Base-by-base conservation (phyloP, 2,329 filamentous ascomycete species). In the Alternaria viburni region DNA sequence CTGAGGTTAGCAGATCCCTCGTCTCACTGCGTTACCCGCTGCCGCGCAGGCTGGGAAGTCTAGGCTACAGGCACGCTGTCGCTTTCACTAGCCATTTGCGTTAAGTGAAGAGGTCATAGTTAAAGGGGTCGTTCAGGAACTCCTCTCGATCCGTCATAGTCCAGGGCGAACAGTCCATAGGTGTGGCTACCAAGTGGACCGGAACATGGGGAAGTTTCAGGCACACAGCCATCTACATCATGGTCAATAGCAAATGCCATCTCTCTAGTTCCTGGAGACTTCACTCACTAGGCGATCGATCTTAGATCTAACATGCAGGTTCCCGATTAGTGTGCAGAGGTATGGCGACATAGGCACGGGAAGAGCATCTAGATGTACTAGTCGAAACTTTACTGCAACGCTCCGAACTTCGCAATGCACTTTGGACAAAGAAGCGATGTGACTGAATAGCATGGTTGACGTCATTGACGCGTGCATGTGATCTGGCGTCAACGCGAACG, bases 381-480 rank as follows among this genome's bases (percentile, higher is more conserved):
- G 32, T 41, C 15, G n/a, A 26, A 52, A 45, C 30, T 25, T n/a
- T 52, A 15, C 36, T n/a, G n/a, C 12, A 15, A 19, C 11, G 15
- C 19, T 17, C 21, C 26, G 13, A 52, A n/a, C 26, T 4, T 28
- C 17, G 17, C 45, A 21, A 45, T 23, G 19, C 57, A 43, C 13
- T 23, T 15, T 36, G 12, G 44, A 15, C 25, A 60, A 36, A 47
- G 21, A 43, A 13, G 13, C 30, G 17, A 46, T 28, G 28, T 36
- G 49, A 50, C 41, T 41, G 28, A 23, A 52, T 15, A n/a, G 19
- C 13, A 23, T 60, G 36, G 30, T 49, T 50, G 54, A 64, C 59
- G 58, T 64, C 58, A 61, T 61, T 43, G 25, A 43, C 28, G 28
- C 44, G 25, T 23, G 57, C 62, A 64, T 57, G 52, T 61, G 62